Evolutionary conservation across 208 protist genomes (phyloP).

Genomic region (Acanthamoeba lenticulata): DNA sequence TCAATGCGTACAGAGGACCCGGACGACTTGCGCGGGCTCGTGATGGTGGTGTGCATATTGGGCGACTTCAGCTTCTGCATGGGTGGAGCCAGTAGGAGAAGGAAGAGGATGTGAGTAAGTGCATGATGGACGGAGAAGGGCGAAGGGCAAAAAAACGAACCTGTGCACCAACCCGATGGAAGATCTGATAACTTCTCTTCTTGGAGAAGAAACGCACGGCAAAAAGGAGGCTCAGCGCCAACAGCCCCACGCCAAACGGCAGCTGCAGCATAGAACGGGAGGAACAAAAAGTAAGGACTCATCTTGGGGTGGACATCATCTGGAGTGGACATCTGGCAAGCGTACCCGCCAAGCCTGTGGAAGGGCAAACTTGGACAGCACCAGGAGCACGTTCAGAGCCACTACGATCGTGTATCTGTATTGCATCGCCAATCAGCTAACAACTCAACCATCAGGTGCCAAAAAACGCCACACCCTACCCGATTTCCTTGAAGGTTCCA

Average conservation of each 20-base stretch:
- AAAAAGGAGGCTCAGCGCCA: neutral
- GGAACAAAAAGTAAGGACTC: neutral
- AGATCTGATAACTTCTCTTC: neutral
- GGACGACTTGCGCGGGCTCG: neutral
- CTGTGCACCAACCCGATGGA: neutral
- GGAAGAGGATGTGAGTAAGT: neutral
- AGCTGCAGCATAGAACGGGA: neutral
- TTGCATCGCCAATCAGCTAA: too few relatives aligned
- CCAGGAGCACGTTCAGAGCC: neutral
- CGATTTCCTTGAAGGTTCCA: constrained; percentile 15
- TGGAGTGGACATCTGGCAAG: neutral
- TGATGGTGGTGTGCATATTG: neutral
- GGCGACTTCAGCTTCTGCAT: neutral
- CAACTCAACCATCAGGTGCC: too few relatives aligned
- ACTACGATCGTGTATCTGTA: neutral
- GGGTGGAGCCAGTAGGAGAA: neutral
- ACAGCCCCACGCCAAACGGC: neutral
- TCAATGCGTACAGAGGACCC: neutral
- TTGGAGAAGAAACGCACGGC: constrained; percentile 32
- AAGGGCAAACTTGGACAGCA: neutral
- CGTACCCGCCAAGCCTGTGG: neutral
- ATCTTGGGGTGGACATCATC: neutral
- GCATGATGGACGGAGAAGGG: neutral
- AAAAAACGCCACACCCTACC: too few relatives aligned
- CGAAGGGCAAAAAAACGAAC: too few relatives aligned